These are phyloP conservation scores for Russula sp. DNA, from an alignment of 768 basidiomycete species.

Conservation along the genomic window DNA sequence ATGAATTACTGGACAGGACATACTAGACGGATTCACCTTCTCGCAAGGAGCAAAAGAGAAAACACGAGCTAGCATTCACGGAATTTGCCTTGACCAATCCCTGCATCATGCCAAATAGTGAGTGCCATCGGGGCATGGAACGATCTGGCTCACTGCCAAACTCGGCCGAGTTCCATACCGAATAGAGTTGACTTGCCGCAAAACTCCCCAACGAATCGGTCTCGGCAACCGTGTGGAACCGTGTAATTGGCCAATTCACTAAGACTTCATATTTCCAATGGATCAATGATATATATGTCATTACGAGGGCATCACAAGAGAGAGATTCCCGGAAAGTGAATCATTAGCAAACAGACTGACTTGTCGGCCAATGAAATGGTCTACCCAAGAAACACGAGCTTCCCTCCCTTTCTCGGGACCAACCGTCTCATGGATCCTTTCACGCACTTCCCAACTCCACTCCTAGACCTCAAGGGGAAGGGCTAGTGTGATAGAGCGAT, in stretches of 20 bases:
- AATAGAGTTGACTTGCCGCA: conserved; percentile 24
- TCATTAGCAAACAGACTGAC: conserved; percentile 20
- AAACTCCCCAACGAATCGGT: background rate
- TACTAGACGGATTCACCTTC: conserved; percentile 4
- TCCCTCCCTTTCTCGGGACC: conserved; percentile 14
- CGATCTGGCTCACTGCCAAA: conserved; percentile 17
- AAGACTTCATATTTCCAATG: conserved; percentile 6
- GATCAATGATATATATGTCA: conserved; percentile 20
- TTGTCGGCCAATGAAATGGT: conserved; percentile 16
- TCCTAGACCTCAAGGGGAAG: conserved; percentile 1
- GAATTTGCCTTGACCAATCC: conserved; percentile 13
- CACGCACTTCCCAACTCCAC: background rate
- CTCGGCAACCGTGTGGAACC: conserved; percentile 7
- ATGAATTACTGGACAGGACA: background rate
- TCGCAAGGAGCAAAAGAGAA: background rate
- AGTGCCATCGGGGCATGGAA: conserved; percentile 20
- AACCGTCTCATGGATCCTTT: conserved; percentile 1
- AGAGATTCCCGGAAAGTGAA: conserved; percentile 14
- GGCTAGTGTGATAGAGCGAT: background rate
- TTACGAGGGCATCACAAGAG: conserved; percentile 12
- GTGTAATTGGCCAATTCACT: conserved; percentile 1
- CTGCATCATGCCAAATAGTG: conserved; percentile 22
- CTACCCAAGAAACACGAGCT: conserved; percentile 20
- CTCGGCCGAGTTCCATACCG: conserved; percentile 14
- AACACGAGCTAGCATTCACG: conserved; percentile 21